Evolutionary conservation across 2,329 filamentous ascomycete genomes (phyloP).

Genomic region (Aspergillus japonicus): DNA sequence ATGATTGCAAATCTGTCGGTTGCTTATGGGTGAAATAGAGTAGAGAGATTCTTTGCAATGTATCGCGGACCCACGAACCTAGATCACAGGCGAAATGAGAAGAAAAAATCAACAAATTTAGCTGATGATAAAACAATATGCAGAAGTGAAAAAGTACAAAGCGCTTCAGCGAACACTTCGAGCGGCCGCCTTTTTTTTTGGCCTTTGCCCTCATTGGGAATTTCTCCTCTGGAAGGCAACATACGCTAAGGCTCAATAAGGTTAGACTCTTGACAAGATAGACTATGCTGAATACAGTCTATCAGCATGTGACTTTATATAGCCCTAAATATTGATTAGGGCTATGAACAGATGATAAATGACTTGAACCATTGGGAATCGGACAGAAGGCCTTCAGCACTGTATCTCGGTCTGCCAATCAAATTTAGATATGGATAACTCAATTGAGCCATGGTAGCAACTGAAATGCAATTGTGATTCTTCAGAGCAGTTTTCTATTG

Average conservation of each 20-base stretch:
- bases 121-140: neutral
- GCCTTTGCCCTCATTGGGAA: slow-evolving; percentile 27
- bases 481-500: no score
- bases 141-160: slow-evolving; percentile 6
- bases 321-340: slow-evolving; percentile 27
- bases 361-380: neutral
- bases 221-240: slow-evolving; percentile 23
- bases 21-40: neutral
- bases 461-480: no score
- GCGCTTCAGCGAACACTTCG: slow-evolving; percentile 18
- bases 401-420: no score
- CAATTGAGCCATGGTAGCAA: no score
- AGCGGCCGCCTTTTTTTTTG: slow-evolving; percentile 30
- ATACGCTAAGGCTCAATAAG: slow-evolving; percentile 13
- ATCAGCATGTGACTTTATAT: slow-evolving; percentile 23
- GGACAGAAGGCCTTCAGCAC: no score
- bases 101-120: neutral
- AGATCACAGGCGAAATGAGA: neutral
- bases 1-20: slow-evolving; percentile 24
- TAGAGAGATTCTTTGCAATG: neutral
- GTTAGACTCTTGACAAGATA: slow-evolving; percentile 6
- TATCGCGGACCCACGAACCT: neutral
- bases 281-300: slow-evolving; percentile 19
- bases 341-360: slow-evolving; percentile 9
- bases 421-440: no score